Conservation (phyloP, 2,329 filamentous ascomycete species). For the Sarocladium kiliense region DNA sequence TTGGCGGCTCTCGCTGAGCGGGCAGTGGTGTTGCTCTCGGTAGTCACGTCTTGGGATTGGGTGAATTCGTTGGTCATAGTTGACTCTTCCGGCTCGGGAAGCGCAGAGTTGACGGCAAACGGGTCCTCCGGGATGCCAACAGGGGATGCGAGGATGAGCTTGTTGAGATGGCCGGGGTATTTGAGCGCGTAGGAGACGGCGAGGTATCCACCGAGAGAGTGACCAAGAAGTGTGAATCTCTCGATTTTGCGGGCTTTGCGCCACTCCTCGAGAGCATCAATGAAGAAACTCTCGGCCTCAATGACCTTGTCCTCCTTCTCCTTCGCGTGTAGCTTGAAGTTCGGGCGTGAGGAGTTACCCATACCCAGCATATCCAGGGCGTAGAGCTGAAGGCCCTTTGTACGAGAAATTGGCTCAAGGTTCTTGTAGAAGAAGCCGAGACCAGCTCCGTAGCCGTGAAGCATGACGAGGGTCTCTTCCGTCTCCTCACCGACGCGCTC, state of each 20-base stretch:
- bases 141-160: slow-evolving; percentile 89
- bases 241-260: slow-evolving; percentile 83
- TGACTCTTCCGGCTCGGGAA: slow-evolving; percentile 73
- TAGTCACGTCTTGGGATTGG: slow-evolving; percentile 60
- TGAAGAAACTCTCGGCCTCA: slow-evolving; percentile 93
- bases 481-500: slow-evolving; percentile 74
- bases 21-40: slow-evolving; percentile 30
- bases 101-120: slow-evolving; percentile 73
- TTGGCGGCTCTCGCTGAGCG: slow-evolving; percentile 22
- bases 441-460: slow-evolving; percentile 94
- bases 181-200: slow-evolving; percentile 93
- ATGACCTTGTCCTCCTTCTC: slow-evolving; percentile 72
- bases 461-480: slow-evolving; percentile 86
- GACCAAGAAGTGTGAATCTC: slow-evolving; percentile 86
- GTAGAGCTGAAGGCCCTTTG: slow-evolving; percentile 81
- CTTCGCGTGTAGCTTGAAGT: slow-evolving; percentile 81
- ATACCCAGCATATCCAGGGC: slow-evolving; percentile 94
- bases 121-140: slow-evolving; percentile 95
- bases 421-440: slow-evolving; percentile 99
- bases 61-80: slow-evolving; percentile 73
- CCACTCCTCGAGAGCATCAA: slow-evolving; percentile 97
- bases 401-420: slow-evolving; percentile 78
- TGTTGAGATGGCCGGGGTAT: slow-evolving; percentile 91
- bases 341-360: slow-evolving; percentile 79
- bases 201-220: slow-evolving; percentile 92